Conservation (phyloP, 2,329 filamentous ascomycete species). For the Blumeria hordei region DNA sequence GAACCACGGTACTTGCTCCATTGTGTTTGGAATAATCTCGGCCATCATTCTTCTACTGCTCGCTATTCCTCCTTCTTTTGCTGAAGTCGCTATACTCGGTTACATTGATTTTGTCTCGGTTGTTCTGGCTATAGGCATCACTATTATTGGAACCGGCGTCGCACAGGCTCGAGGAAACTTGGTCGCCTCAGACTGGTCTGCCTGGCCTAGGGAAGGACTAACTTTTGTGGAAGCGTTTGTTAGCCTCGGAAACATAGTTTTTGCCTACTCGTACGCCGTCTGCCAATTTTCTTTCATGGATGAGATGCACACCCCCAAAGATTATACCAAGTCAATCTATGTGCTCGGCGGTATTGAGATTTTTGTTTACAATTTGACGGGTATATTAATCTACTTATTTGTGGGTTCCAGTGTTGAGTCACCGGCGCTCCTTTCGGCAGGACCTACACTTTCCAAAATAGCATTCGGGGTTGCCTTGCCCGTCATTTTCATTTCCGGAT, state of each 20-base stretch:
- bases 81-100: constrained; percentile 28
- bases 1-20: constrained; percentile 27
- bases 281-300: constrained; percentile 13
- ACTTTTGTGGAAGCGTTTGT: constrained; percentile 23
- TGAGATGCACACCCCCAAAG: constrained; percentile 16
- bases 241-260: constrained; percentile 31
- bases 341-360: constrained; percentile 27
- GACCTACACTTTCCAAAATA: constrained; percentile 25
- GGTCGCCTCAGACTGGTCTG: constrained; percentile 5
- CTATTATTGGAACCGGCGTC: constrained; percentile 23
- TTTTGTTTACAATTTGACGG: constrained; percentile 30
- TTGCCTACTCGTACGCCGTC: constrained; percentile 23
- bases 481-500: constrained; percentile 36
- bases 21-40: constrained; percentile 22
- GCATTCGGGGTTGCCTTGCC: constrained; percentile 35
- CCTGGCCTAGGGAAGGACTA: constrained; percentile 10
- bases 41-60: constrained; percentile 7
- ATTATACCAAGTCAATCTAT: constrained; percentile 17
- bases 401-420: constrained; percentile 28
- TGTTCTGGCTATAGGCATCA: constrained; percentile 19
- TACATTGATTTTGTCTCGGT: constrained; percentile 26
- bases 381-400: constrained; percentile 34
- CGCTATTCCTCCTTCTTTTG: constrained; percentile 31
- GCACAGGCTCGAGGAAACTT: constrained; percentile 11
- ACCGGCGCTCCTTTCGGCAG: constrained; percentile 32